Base-by-base conservation (phyloP, 192 early-diverging fungal genomes). In the Chytriomyces hyalinus region DNA sequence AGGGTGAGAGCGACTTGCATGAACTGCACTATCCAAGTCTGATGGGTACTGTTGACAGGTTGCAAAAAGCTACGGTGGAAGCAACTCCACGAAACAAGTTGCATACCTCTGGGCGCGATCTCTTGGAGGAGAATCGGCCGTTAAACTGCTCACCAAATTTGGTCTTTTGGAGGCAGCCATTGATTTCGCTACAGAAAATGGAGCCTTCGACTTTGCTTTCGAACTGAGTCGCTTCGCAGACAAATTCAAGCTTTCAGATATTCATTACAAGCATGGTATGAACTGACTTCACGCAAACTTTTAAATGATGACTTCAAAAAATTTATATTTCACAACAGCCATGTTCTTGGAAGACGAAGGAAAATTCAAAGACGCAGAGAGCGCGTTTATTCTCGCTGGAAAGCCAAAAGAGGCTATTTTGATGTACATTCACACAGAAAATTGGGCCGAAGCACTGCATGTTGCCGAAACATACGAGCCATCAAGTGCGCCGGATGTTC, bases 351-450 rank as follows among this genome's bases (percentile, higher is more conserved):
- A 89, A 61, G 87, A 89, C 76, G 84, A 89, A 51, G 88, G 90
- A 47, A 87, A 86, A 73, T 90, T 88, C 79, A 84, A 85, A 61
- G 90, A 91, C 53, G 90, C 90, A 26, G 86, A 91, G 68, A 79
- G 78, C 46, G 89, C 88, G 0, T 91, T 91, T 78, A 86, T 90
- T 26, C 71, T 87, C 5, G 80, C 81, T 9, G 93, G 92, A 4
- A 87, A 87, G 53, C 90, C 88, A 17, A 85, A 87, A 50, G 92
- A 94, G 59, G 92, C 92, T 2, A 87, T 94, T 28, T 63, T 86
- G 8, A 90, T 92, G 71, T 93, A 90, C 70, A 89, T 91, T 72
- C 90, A 91, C 82, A 89, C 90, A 61, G 90, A 91, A 78, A 82
- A 90, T 75, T 91, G 90, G 90, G 85, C 87, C 11, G 83, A 82